Base-by-base conservation (phyloP, 768 basidiomycete species). In the Porphyrellus cyaneotinctus region DNA sequence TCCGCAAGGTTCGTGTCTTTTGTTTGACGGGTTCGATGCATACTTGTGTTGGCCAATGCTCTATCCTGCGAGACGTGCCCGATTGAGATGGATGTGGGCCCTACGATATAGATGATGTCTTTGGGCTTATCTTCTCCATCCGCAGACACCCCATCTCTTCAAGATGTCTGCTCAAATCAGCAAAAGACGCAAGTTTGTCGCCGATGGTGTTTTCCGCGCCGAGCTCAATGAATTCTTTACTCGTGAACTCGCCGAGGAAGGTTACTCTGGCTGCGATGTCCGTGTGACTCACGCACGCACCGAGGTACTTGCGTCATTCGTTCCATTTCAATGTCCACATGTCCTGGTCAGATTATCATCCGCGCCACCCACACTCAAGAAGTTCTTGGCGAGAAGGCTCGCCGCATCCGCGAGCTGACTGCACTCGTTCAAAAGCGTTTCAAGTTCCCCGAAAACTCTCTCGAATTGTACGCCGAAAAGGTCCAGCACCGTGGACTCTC, bases 221-320 rank as follows among this genome's bases (percentile, higher is more conserved):
- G 97, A 99, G 77, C 84, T 99, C 72, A 92, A 92, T 70, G 97
- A 99, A 75, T 98, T 99, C 83, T 97, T 98, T 75, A 91, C 85
- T 54, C 87, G 94, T 63, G 95, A 98, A 75, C 90, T 98, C 65
- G 91, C 97, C 49, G 95, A 95, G 76, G 97, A 99, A 75, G 95
- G 95, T 64, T 99, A 98, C 83, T 98, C 97, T 76, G 97, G 97
- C 50, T 99, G 97, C 74, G 97, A 99, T 76, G 97, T 99, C 72
- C 93, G 97, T 68, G 95, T 97, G 57, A 97, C 97, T 62, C 95
- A 98, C 73, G 95, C 95, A 58, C 90, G 95, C 68, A 99, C 97
- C 64, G 97, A 99, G 80, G 91, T 91, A 69, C 53, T 51, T 57
- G 15, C 22, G 18, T 33, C 37, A 24, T 32, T 46, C 44, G n/a